Evolutionary conservation across 2,329 filamentous ascomycete species (phyloP).

Genomic region (Pseudogymnoascus sp.): DNA sequence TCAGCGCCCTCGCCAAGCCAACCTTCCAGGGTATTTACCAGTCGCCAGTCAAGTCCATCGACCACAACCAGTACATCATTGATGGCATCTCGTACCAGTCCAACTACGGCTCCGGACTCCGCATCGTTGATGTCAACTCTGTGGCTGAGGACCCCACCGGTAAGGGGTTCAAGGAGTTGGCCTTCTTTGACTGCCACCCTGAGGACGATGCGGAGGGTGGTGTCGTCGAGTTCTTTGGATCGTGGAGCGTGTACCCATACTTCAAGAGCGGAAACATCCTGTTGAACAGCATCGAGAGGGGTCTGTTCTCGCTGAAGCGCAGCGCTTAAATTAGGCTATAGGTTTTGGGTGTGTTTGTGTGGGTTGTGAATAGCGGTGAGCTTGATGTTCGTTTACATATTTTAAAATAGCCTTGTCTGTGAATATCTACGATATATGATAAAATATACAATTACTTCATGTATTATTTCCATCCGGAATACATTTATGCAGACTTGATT

Average conservation of each 20-base stretch:
- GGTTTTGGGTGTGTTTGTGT: not conserved
- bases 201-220: slow-evolving; percentile 27
- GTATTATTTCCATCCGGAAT: not conserved
- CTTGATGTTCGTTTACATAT: slow-evolving; percentile 5
- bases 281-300: slow-evolving; percentile 34
- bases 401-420: not conserved
- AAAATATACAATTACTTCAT: not conserved
- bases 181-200: slow-evolving; percentile 30
- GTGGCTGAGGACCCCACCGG: slow-evolving; percentile 24
- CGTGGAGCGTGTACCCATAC: slow-evolving; percentile 34
- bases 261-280: slow-evolving; percentile 34
- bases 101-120: slow-evolving; percentile 43
- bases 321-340: not conserved
- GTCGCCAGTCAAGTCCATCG: slow-evolving; percentile 31
- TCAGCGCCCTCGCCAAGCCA: slow-evolving; percentile 32
- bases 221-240: slow-evolving; percentile 34
- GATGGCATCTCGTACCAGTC: slow-evolving; percentile 37
- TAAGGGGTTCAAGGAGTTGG: slow-evolving; percentile 35
- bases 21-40: slow-evolving; percentile 36
- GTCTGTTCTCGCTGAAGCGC: slow-evolving; percentile 31
- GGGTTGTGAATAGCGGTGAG: not conserved
- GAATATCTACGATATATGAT: slow-evolving; percentile 3
- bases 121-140: slow-evolving; percentile 26
- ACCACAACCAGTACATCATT: slow-evolving; percentile 40
- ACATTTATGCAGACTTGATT: slow-evolving; percentile 25